Evolutionary conservation across 129 eudicot species (phyloP).

Genomic region (Gnaphalium uliginosum): DNA sequence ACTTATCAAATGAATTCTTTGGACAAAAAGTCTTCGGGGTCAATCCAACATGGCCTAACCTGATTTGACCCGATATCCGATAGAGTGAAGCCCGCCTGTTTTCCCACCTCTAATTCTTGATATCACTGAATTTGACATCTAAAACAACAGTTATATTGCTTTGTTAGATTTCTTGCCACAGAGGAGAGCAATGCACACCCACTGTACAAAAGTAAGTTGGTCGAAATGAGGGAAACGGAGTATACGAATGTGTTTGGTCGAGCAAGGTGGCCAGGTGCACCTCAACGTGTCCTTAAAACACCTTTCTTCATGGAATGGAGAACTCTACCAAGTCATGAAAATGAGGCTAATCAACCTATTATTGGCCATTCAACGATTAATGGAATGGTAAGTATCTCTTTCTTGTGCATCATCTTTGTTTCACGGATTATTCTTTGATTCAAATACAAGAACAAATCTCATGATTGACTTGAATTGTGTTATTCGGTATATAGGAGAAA

Average conservation of each 20-base stretch:
- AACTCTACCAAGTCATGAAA: constrained; percentile 58
- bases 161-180: constrained; percentile 76
- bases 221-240: constrained; percentile 71
- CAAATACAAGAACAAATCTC: not conserved
- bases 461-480: constrained; percentile 6
- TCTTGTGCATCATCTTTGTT: not conserved
- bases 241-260: constrained; percentile 88
- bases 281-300: constrained; percentile 77
- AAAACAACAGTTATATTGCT: not conserved
- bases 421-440: not conserved
- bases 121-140: not conserved
- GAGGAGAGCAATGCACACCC: constrained; percentile 96
- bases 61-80: not conserved
- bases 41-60: not conserved
- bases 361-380: constrained; percentile 77
- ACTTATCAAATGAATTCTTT: not conserved
- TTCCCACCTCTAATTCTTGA: not conserved
- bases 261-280: constrained; percentile 95
- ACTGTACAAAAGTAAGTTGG: constrained; percentile 66
- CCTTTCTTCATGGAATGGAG: constrained; percentile 76
- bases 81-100: not conserved
- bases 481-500: constrained; percentile 54
- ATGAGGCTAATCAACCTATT: constrained; percentile 69
- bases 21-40: not conserved
- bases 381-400: constrained; percentile 47